Evolutionary conservation across 768 basidiomycete genomes (phyloP).

Genomic region (Fomitopsis serialis): DNA sequence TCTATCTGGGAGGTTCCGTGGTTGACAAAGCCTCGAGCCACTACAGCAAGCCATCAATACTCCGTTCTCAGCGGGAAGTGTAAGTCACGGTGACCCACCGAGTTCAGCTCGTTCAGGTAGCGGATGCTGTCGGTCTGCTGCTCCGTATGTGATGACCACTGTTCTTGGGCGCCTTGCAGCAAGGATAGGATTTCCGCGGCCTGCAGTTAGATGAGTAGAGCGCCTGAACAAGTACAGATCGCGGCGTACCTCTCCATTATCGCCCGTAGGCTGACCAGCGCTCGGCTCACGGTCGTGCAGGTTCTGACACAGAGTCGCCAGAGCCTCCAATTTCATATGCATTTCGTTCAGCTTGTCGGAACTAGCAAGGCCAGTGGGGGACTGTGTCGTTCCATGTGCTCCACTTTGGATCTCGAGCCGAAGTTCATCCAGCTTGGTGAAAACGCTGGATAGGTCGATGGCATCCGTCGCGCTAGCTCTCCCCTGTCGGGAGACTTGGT

Average conservation of each 20-base stretch:
- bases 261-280: neutral
- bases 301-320: slow-evolving; percentile 21
- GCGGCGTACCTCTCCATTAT: neutral
- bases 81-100: too few relatives aligned
- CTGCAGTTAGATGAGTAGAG: slow-evolving; percentile 14
- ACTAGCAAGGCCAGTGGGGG: neutral
- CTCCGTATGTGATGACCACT: slow-evolving; percentile 44
- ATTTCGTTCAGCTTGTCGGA: slow-evolving; percentile 20
- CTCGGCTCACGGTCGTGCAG: slow-evolving; percentile 3
- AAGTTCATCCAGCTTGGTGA: slow-evolving; percentile 34
- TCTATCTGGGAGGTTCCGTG: slow-evolving; percentile 72
- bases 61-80: too few relatives aligned
- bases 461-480: neutral
- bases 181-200: slow-evolving; percentile 41
- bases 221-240: neutral
- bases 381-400: neutral
- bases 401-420: slow-evolving; percentile 32
- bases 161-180: slow-evolving; percentile 42
- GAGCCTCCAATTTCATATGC: slow-evolving; percentile 32
- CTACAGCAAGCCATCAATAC: slow-evolving; percentile 34
- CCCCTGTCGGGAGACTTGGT: slow-evolving; percentile 5
- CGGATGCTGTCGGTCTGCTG: slow-evolving; percentile 73
- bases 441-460: slow-evolving; percentile 13
- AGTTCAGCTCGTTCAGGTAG: slow-evolving; percentile 75
- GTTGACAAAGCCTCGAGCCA: slow-evolving; percentile 85